Evolutionary conservation across 2,329 filamentous ascomycete species (phyloP), one percentile per base, ranked within the genome.

Genomic region (Penicillium sp.): DNA sequence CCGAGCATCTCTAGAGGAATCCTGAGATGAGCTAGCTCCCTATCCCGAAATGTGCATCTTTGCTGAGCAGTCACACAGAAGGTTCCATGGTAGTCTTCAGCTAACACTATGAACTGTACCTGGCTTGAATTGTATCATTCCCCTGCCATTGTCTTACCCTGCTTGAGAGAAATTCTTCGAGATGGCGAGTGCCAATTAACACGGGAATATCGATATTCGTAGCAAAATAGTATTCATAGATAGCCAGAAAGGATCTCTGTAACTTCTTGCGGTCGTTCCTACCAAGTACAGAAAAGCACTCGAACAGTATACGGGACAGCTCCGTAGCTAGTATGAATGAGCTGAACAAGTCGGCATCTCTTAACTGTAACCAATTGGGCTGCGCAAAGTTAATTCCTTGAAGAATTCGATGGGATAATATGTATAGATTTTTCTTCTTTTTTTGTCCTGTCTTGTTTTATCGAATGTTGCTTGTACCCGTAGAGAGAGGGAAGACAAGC

Each of bases 1-100:
- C 59, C 84, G 93, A 30, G 12, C 47, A 8, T 55, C 53, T 19
- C 47, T 55, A 9, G 53, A 55, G 41, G 53, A 40, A 5, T 50
- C 28, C 26, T 50, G 28, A 50, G 19, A 7, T n/a, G 17, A n/a
- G 10, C 10, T 31, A 22, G 28, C 10, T 50, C 47, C 16, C 8
- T 33, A 11, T 14, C 16, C 37, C 7, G 14, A 28, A 45, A 25
- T 41, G 14, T 25, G 37, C 16, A n/a, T 43, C 7, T 50, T 49
- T 17, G 11, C 48, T 31, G 9, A 22, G 46, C 16, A 42, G 28
- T 26, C 37, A 33, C 16, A 17, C 26, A 9, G 9, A 2, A 31
- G 17, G 28, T 19, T 19, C 31, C 16, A 19, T 28, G 25, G 10
- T n/a, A 31, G 16, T 33, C 11, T 38, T 31, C 28, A 10, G 17